Evolutionary conservation across 2,329 filamentous ascomycete species (phyloP).

Genomic region (Dactylonectria estremocensis): DNA sequence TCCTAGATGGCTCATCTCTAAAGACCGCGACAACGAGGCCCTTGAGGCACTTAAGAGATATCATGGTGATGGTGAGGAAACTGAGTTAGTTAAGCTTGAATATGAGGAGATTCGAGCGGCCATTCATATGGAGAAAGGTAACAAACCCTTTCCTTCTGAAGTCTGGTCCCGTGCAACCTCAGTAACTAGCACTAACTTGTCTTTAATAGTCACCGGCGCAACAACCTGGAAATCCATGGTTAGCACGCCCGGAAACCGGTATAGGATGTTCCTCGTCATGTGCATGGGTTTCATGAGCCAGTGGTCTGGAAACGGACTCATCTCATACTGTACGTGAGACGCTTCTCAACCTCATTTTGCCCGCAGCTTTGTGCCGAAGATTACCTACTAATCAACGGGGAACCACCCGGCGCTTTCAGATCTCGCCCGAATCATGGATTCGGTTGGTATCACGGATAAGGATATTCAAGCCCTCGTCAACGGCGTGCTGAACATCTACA

Average conservation of each 20-base stretch:
- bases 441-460: slow-evolving; percentile 42
- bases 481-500: slow-evolving; percentile 50
- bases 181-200: too few relatives aligned
- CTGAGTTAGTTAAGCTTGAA: slow-evolving; percentile 66
- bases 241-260: slow-evolving; percentile 50
- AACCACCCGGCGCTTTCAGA: background rate
- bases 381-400: too few relatives aligned
- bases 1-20: slow-evolving; percentile 71
- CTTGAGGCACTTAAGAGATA: slow-evolving; percentile 68
- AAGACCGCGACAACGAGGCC: slow-evolving; percentile 59
- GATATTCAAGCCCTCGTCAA: slow-evolving; percentile 48
- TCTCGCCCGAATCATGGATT: slow-evolving; percentile 37
- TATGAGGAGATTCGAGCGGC: slow-evolving; percentile 61
- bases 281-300: slow-evolving; percentile 62
- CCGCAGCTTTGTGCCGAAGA: background rate
- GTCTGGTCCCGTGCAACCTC: too few relatives aligned
- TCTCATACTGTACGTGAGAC: slow-evolving; percentile 47
- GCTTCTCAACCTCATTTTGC: too few relatives aligned
- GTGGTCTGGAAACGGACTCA: slow-evolving; percentile 54
- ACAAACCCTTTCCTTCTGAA: too few relatives aligned
- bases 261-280: slow-evolving; percentile 57
- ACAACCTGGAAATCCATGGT: slow-evolving; percentile 51
- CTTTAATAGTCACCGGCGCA: slow-evolving; percentile 37
- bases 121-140: slow-evolving; percentile 36
- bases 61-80: slow-evolving; percentile 70